A percentile compares a stretch with the other conserved stretches of the same genome.
Conservation (phyloP, 2,329 filamentous ascomycete genomes). For the Aspergillus viridinutans region DNA sequence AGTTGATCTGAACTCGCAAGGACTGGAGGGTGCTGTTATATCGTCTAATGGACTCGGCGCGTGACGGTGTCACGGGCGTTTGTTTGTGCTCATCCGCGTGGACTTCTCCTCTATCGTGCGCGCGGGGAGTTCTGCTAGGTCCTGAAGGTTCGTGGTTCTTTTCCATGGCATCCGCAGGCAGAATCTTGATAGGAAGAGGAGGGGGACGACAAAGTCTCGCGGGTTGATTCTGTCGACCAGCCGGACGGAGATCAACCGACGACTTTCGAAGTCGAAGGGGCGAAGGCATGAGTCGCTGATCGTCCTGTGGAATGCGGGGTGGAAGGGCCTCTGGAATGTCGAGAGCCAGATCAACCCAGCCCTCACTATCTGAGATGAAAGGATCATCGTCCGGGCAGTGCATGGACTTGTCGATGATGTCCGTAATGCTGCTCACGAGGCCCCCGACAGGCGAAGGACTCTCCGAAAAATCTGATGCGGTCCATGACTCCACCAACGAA, state of each 20-base stretch:
- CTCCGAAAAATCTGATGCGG: constrained; percentile 7
- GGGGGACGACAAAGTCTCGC: constrained; percentile 11
- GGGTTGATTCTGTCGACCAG: background rate
- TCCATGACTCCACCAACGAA: constrained; percentile 5
- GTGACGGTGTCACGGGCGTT: background rate
- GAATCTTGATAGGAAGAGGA: constrained; percentile 19
- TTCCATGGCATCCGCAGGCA: background rate
- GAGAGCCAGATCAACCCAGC: background rate
- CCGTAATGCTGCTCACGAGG: constrained; percentile 21
- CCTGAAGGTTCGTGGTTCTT: background rate
- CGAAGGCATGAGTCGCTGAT: constrained; percentile 18
- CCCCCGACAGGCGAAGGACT: constrained; percentile 11
- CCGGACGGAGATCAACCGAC: background rate
- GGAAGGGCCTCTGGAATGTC: constrained; percentile 1
- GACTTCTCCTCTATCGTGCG: background rate
- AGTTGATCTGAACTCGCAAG: constrained; percentile 24
- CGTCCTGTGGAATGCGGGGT: constrained; percentile 7
- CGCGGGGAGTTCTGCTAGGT: background rate
- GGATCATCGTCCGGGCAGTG: constrained; percentile 18
- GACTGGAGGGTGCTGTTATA: constrained; percentile 23
- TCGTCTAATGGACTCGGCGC: constrained; percentile 9
- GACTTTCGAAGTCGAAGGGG: constrained; percentile 25
- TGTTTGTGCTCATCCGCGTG: background rate
- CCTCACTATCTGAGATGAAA: constrained; percentile 19
- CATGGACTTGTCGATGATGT: constrained; percentile 25